Conservation (phyloP, 2,329 filamentous ascomycete genomes). For the Blastomyces gilchristii region DNA sequence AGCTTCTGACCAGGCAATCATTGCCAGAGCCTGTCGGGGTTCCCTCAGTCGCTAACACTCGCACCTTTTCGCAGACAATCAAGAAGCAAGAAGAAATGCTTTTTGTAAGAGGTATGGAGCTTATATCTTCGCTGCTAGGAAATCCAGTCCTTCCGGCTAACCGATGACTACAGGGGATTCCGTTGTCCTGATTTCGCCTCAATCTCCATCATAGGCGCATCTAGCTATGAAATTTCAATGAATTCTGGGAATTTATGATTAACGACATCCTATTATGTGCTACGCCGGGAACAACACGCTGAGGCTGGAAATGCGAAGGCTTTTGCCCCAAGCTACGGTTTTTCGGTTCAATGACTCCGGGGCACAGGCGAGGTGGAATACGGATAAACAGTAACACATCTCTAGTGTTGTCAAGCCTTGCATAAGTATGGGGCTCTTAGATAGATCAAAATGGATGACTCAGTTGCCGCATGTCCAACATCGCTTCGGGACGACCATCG, state of each 20-base stretch:
- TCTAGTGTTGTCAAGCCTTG: not conserved
- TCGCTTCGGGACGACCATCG: not conserved
- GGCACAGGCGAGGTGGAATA: not conserved
- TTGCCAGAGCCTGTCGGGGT: not conserved
- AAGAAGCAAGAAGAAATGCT: slow-evolving; percentile 98
- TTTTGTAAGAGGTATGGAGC: slow-evolving; percentile 74
- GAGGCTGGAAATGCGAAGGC: not conserved
- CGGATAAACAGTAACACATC: not conserved
- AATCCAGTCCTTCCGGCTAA: slow-evolving; percentile 20
- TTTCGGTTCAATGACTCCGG: not conserved
- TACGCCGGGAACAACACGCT: not conserved
- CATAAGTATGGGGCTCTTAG: not conserved
- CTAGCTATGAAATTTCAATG: not conserved
- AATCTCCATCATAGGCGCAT: slow-evolving; percentile 27
- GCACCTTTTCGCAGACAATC: slow-evolving; percentile 53
- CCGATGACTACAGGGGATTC: slow-evolving; percentile 49
- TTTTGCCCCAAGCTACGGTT: not conserved
- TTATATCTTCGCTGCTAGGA: not conserved
- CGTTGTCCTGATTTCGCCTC: slow-evolving; percentile 60
- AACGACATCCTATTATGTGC: not conserved
- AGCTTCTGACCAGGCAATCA: not conserved
- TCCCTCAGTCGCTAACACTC: not conserved
- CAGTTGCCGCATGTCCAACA: not conserved
- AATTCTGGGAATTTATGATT: not conserved
- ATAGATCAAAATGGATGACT: not conserved